These are phyloP conservation scores for Quercus tomentella DNA, from an alignment of 331 rosid genomes.

Conservation along the genomic window DNA sequence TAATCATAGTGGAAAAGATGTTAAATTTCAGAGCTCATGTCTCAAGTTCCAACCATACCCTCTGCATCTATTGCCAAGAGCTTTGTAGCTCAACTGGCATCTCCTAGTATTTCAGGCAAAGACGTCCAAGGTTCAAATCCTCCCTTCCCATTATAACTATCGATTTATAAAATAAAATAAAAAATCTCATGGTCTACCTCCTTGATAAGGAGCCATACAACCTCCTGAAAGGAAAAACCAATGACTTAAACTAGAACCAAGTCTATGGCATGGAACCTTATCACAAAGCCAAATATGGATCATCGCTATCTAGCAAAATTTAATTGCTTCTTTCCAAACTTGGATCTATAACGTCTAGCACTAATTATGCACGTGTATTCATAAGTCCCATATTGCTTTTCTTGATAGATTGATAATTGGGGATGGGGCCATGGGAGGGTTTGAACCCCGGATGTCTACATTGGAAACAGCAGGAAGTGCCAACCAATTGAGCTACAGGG, in stretches of 20 bases:
- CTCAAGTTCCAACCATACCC: too few relatives aligned
- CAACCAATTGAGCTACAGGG: too few relatives aligned
- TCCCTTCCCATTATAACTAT: too few relatives aligned
- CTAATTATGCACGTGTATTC: neutral
- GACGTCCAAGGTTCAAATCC: too few relatives aligned
- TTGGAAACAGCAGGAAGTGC: too few relatives aligned
- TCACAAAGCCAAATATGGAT: neutral
- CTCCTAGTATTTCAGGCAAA: too few relatives aligned
- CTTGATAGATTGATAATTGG: too few relatives aligned
- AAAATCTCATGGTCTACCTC: neutral
- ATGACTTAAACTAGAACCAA: neutral
- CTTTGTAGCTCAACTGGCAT: too few relatives aligned
- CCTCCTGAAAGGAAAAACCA: neutral
- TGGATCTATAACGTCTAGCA: neutral
- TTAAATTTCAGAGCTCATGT: too few relatives aligned
- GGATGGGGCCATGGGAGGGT: too few relatives aligned
- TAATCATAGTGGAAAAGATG: neutral
- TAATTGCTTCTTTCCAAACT: neutral
- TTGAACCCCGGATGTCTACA: too few relatives aligned
- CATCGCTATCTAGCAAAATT: neutral
- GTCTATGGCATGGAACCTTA: neutral
- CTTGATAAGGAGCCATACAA: neutral
- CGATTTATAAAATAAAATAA: neutral
- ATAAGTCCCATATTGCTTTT: neutral
- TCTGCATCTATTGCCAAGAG: too few relatives aligned